These are phyloP conservation scores for Solanum boliviense DNA, from an alignment of 257 asterid species.

Conservation along the genomic window DNA sequence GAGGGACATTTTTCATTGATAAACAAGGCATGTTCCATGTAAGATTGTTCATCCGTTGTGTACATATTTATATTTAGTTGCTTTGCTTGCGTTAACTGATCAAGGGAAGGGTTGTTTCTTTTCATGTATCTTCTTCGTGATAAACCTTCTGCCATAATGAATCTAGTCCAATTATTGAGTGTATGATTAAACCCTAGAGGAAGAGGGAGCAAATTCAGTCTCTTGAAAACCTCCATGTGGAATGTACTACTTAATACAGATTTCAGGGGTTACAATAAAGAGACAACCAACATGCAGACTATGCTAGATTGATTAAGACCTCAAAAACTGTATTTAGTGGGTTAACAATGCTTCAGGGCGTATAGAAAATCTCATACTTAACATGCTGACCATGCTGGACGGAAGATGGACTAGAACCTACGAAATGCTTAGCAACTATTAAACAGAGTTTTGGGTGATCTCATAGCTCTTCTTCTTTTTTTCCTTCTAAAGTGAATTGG, in stretches of 20 bases:
- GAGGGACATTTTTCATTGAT: constrained; percentile 95
- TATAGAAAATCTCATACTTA: background rate
- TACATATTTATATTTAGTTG: background rate
- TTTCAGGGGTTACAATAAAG: background rate
- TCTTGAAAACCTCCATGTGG: background rate
- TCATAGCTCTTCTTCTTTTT: background rate
- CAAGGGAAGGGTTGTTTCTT: background rate
- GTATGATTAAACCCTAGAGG: background rate
- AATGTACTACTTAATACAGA: background rate
- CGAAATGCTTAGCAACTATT: background rate
- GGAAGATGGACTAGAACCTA: background rate
- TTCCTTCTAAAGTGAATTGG: background rate
- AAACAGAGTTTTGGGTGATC: background rate
- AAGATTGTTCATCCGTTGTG: background rate
- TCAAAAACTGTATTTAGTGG: background rate
- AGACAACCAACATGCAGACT: background rate
- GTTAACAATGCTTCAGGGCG: background rate
- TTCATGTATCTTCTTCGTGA: background rate
- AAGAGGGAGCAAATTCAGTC: background rate
- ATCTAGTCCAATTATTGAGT: background rate
- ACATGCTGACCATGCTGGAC: background rate
- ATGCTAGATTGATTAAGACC: background rate
- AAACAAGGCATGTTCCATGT: constrained; percentile 94
- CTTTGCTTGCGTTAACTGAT: background rate
- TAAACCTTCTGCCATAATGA: background rate